phyloP scores from a whole-genome alignment of 2,329 filamentous ascomycete genomes.

The Fusarium transvaalense region DNA sequence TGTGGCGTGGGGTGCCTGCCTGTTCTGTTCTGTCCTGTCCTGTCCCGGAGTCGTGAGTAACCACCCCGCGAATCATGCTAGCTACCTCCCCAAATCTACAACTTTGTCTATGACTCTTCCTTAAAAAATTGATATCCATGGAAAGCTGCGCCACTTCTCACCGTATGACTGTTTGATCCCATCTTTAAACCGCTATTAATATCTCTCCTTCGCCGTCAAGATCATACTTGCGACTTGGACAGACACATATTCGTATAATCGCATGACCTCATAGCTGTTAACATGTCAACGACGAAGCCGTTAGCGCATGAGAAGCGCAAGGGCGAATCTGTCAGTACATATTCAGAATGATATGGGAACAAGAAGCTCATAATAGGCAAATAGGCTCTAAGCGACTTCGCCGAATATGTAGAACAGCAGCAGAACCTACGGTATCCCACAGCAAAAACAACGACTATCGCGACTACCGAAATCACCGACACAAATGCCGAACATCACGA shows the following conservation, averaged over 20 bases:
- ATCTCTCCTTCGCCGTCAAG: neutral
- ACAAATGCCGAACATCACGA: constrained; percentile 70
- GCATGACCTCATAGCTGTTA: constrained; percentile 47
- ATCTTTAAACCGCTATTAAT: constrained; percentile 22
- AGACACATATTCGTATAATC: constrained; percentile 51
- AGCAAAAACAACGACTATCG: constrained; percentile 50
- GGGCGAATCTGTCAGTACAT: constrained; percentile 79
- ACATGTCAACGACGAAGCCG: constrained; percentile 71
- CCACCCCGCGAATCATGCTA: constrained; percentile 37
- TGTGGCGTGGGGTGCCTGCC: constrained; percentile 12
- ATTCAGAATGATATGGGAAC: neutral
- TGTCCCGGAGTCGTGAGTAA: constrained; percentile 39
- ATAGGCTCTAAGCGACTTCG: constrained; percentile 90
- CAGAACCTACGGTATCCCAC: constrained; percentile 77
- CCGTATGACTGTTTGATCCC: constrained; percentile 1
- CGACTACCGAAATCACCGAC: constrained; percentile 48
- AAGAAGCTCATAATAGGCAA: constrained; percentile 26
- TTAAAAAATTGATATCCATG: constrained; percentile 14
- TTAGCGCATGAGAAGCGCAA: constrained; percentile 83
- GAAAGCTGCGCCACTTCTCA: constrained; percentile 38
- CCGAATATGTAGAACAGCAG: constrained; percentile 96
- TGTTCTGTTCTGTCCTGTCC: neutral
- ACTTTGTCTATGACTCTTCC: constrained; percentile 47
- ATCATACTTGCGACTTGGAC: constrained; percentile 38
- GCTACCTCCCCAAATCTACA: constrained; percentile 11